Percentiles rank a stretch among this genome's conserved stretches.
Evolutionary conservation across 2,329 filamentous ascomycete species (phyloP).

Genomic region (Penicillium sp.): DNA sequence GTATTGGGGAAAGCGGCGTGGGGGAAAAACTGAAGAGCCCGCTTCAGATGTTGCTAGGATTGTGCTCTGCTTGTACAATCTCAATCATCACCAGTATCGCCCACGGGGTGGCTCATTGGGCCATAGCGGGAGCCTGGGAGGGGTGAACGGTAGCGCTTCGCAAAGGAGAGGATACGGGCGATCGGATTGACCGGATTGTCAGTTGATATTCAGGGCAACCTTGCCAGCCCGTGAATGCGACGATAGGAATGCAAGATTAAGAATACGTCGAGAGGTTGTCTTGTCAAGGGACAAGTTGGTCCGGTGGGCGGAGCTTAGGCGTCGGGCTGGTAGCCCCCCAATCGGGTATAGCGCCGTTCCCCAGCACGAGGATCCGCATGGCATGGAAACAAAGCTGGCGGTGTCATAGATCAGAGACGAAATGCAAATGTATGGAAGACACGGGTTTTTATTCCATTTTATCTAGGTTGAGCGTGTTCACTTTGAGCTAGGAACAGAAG

Average conservation of each 20-base stretch:
- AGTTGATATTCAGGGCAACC: conserved; percentile 2
- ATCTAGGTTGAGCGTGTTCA: too few relatives aligned
- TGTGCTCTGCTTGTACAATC: conserved; percentile 21
- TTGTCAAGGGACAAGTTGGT: conserved; percentile 19
- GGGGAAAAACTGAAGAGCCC: conserved; percentile 16
- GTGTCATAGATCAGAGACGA: background rate
- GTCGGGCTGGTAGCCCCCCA: conserved; percentile 18
- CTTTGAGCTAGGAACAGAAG: too few relatives aligned
- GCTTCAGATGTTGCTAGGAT: conserved; percentile 21
- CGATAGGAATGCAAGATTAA: conserved; percentile 16
- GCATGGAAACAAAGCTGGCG: background rate
- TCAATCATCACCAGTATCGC: conserved; percentile 27
- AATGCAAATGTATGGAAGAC: background rate
- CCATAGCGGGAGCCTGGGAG: conserved; percentile 30
- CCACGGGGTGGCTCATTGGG: conserved; percentile 33
- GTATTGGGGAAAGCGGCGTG: background rate
- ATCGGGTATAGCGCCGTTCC: conserved; percentile 25
- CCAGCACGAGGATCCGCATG: conserved; percentile 16
- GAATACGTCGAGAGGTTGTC: conserved; percentile 13
- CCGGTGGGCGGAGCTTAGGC: conserved; percentile 16
- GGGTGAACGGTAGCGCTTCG: conserved; percentile 7
- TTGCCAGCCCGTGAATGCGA: background rate
- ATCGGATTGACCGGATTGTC: conserved; percentile 12
- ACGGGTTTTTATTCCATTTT: background rate
- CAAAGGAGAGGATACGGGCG: conserved; percentile 3